phyloP scores from a whole-genome alignment of 371 early-diverging fungal genomes.

The Fennellomyces sp. region DNA sequence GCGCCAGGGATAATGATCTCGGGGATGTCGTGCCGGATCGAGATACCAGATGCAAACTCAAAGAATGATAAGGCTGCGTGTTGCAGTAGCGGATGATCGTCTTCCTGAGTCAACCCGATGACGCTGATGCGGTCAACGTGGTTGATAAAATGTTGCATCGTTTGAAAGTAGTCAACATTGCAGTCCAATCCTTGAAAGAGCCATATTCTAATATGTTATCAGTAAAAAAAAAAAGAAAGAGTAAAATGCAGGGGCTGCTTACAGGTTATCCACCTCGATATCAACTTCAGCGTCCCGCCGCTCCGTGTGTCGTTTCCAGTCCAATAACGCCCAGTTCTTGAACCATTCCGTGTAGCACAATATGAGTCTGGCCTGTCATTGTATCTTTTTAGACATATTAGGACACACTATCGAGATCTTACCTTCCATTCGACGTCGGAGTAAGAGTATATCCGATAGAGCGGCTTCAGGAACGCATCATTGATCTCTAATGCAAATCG shows the following conservation, averaged over 20 bases:
- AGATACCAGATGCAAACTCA: conserved; percentile 54
- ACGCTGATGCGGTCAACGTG: conserved; percentile 51
- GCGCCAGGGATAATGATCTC: conserved; percentile 58
- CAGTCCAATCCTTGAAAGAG: conserved; percentile 51
- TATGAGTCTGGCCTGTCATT: conserved; percentile 40
- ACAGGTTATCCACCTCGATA: conserved; percentile 35
- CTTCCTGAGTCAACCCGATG: conserved; percentile 43
- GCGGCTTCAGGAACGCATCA: conserved; percentile 38
- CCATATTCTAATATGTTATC: conserved; percentile 28
- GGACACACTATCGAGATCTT: background rate
- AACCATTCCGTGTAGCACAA: conserved; percentile 48
- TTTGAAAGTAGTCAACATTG: conserved; percentile 50
- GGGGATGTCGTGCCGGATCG: conserved; percentile 45
- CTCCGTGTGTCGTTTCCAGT: conserved; percentile 49
- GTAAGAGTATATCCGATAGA: conserved; percentile 41
- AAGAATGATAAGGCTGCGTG: conserved; percentile 61
- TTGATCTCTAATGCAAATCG: conserved; percentile 15
- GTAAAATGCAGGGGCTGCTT: conserved; percentile 9
- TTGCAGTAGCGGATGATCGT: conserved; percentile 51
- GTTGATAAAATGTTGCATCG: conserved; percentile 48
- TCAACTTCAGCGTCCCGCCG: conserved; percentile 15
- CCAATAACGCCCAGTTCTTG: conserved; percentile 52
- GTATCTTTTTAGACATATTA: background rate
- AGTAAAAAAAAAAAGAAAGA: too few species aligned
- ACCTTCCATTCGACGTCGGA: conserved; percentile 57